Conservation (phyloP, 1,284 basidiomycete genomes). For the Melampsora abietis-canadensis region DNA sequence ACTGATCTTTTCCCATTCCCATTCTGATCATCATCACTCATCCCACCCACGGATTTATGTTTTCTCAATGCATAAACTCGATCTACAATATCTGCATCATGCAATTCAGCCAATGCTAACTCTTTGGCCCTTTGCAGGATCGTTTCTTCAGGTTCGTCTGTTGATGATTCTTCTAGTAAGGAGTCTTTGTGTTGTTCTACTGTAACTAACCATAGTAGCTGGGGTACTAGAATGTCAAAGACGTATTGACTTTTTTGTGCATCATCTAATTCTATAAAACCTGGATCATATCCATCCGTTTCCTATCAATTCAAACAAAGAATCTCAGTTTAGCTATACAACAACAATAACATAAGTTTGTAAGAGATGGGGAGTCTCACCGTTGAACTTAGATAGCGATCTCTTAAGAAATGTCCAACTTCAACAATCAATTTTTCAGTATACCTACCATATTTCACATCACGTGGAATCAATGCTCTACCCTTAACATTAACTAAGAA, state of each 20-base stretch:
- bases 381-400: constrained; percentile 14
- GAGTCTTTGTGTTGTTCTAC: constrained; percentile 9
- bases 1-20: no score
- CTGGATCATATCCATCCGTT: constrained; percentile 9
- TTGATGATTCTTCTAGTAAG: constrained; percentile 6
- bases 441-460: constrained; percentile 35
- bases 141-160: background rate
- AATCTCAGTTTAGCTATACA: background rate
- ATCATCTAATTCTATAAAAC: constrained; percentile 21
- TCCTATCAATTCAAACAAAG: background rate
- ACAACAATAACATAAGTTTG: background rate
- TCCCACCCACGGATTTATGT: background rate
- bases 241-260: constrained; percentile 37
- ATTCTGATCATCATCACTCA: background rate
- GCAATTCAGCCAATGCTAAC: constrained; percentile 7
- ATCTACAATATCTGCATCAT: constrained; percentile 22
- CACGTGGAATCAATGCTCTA: constrained; percentile 15
- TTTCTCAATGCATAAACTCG: constrained; percentile 14
- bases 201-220: constrained; percentile 31
- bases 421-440: constrained; percentile 17
- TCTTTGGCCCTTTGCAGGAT: constrained; percentile 20
- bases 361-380: background rate
- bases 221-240: constrained; percentile 35
- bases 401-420: constrained; percentile 27
- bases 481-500: constrained; percentile 11